phyloP scores from a whole-genome alignment of 176 grass and related monocot genomes.

The Tillandsia fasciculata region DNA sequence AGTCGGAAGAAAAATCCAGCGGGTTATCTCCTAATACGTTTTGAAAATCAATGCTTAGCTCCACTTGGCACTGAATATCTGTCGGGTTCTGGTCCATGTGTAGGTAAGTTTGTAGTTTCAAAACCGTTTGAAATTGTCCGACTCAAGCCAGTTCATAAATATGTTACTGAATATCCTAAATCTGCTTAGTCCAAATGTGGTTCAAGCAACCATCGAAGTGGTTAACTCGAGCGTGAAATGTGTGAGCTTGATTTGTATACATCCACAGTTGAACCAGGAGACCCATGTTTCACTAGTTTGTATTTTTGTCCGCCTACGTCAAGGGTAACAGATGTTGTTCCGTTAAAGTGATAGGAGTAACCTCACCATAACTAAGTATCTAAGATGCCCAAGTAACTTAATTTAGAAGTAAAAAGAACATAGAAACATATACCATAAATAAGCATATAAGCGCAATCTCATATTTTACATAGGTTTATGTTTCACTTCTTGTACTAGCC shows the following conservation, averaged over 20 bases:
- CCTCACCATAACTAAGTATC: neutral
- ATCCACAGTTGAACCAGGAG: neutral
- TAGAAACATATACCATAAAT: no score
- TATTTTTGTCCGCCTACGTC: neutral
- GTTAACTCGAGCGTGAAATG: neutral
- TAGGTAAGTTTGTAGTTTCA: neutral
- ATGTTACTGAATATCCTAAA: neutral
- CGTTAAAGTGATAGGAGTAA: neutral
- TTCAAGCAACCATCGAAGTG: neutral
- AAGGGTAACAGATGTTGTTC: neutral
- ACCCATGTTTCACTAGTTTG: neutral
- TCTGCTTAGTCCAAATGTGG: neutral
- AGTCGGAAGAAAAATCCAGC: neutral
- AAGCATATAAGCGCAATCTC: neutral
- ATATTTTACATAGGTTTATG: neutral
- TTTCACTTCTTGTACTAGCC: neutral
- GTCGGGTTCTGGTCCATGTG: neutral
- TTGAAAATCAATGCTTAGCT: neutral
- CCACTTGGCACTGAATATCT: neutral
- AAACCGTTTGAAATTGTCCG: neutral
- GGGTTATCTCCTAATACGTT: neutral
- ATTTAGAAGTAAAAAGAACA: no score
- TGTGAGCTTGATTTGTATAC: neutral
- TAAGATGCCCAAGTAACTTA: no score
- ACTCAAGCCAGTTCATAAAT: neutral